Conservation (phyloP, 2,329 filamentous ascomycete genomes). For the Ascochyta lentis region DNA sequence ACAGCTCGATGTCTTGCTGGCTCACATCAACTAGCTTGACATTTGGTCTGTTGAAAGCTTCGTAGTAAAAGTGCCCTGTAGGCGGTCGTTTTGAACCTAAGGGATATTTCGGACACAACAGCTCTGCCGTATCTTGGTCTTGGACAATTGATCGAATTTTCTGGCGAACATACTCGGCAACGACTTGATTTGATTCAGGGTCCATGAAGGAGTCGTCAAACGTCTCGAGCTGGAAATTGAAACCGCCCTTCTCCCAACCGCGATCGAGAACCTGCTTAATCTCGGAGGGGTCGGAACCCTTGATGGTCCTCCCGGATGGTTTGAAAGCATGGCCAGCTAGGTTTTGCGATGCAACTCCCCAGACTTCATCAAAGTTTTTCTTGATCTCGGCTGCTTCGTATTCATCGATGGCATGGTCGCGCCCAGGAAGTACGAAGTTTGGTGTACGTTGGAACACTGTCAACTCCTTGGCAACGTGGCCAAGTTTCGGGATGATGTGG, state of each 20-base stretch:
- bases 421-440: conserved; percentile 28
- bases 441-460: conserved; percentile 70
- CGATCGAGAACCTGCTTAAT: too few relatives aligned
- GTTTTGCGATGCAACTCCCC: too few relatives aligned
- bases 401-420: conserved; percentile 17
- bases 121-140: conserved; percentile 18
- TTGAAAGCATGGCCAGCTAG: too few relatives aligned
- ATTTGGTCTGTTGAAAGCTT: conserved; percentile 52
- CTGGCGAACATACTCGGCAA: too few relatives aligned
- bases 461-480: conserved; percentile 50
- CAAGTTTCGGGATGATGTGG: conserved; percentile 66
- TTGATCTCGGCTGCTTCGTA: conserved; percentile 18
- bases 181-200: too few relatives aligned
- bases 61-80: conserved; percentile 43
- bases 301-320: too few relatives aligned
- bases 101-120: conserved; percentile 49
- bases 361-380: conserved; percentile 45
- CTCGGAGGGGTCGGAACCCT: too few relatives aligned
- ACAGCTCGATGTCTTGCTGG: conserved; percentile 53
- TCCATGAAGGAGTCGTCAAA: too few relatives aligned
- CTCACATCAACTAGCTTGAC: conserved; percentile 55
- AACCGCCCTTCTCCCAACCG: too few relatives aligned
- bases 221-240: too few relatives aligned
- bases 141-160: too few relatives aligned
- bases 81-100: conserved; percentile 34